Percentiles rank a stretch among this genome's conserved stretches.
Conservation (phyloP, 2,329 filamentous ascomycete genomes). For the Ophiostoma tasmaniense region DNA sequence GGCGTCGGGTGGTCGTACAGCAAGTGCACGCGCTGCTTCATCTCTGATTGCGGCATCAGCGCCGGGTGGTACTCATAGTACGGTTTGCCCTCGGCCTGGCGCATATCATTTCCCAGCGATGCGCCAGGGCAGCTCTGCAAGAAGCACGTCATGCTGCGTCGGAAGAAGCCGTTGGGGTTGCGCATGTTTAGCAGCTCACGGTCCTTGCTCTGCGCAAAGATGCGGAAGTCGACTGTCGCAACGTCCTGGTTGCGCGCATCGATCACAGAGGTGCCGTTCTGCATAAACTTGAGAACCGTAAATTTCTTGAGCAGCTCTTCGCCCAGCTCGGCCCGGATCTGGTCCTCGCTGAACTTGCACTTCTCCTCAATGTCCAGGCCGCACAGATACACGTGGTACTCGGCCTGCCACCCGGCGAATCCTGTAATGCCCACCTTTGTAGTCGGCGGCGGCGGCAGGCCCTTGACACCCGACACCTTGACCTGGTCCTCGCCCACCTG, state of each 20-base stretch:
- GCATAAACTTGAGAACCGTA: conserved; percentile 22
- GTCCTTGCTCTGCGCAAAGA: conserved; percentile 33
- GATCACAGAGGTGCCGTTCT: conserved; percentile 24
- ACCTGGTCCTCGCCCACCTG: conserved; percentile 31
- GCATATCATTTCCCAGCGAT: conserved; percentile 23
- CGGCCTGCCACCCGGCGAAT: conserved; percentile 24
- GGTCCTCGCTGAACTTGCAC: conserved; percentile 22
- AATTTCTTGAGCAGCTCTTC: conserved; percentile 19
- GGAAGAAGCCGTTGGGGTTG: conserved; percentile 22
- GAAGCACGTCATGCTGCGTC: conserved; percentile 23
- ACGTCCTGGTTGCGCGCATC: conserved; percentile 28
- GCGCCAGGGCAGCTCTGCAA: conserved; percentile 24
- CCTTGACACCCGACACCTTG: conserved; percentile 29
- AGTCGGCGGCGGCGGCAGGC: conserved; percentile 27
- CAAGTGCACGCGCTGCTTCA: conserved; percentile 23
- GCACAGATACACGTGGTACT: conserved; percentile 20
- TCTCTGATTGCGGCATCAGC: conserved; percentile 23
- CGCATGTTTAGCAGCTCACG: conserved; percentile 23
- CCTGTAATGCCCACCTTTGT: conserved; percentile 27
- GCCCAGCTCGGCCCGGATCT: conserved; percentile 27
- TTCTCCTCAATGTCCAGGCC: conserved; percentile 20
- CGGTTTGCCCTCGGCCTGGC: conserved; percentile 23
- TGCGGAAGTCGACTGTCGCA: conserved; percentile 31
- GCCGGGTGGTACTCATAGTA: conserved; percentile 25
- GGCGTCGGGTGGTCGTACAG: conserved; percentile 20